Evolutionary conservation across 2,329 filamentous ascomycete species (phyloP).

Genomic region (Ophiostoma sp.): DNA sequence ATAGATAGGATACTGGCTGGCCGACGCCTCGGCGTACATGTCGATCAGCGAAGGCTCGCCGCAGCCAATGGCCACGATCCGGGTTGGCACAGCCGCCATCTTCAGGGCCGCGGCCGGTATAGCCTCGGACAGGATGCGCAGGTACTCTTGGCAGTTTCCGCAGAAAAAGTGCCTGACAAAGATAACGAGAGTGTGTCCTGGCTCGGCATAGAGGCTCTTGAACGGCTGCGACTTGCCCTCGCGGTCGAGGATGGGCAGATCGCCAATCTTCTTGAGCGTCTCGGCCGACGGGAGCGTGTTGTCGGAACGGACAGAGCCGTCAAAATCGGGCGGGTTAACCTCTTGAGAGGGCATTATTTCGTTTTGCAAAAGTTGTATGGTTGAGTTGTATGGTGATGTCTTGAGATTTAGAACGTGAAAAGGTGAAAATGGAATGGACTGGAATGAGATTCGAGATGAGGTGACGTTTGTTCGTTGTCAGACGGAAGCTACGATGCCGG

Average conservation of each 20-base stretch:
- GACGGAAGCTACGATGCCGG: neutral
- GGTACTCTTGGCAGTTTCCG: constrained; percentile 71
- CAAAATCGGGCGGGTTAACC: constrained; percentile 44
- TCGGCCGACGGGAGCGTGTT: constrained; percentile 50
- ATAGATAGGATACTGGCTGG: constrained; percentile 69
- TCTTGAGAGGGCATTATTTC: constrained; percentile 18
- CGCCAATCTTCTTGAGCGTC: constrained; percentile 48
- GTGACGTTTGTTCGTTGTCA: neutral
- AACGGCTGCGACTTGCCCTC: constrained; percentile 57
- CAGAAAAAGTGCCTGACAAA: constrained; percentile 80
- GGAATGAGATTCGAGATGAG: neutral
- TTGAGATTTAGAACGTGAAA: neutral
- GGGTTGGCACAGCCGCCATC: constrained; percentile 51
- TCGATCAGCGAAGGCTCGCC: constrained; percentile 63
- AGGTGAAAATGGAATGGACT: neutral
- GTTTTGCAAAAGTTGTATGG: neutral
- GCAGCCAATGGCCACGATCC: constrained; percentile 66
- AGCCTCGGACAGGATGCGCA: constrained; percentile 55
- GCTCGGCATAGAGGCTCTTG: constrained; percentile 54
- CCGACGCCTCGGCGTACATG: constrained; percentile 57
- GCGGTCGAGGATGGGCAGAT: constrained; percentile 56
- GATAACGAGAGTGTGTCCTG: constrained; percentile 59
- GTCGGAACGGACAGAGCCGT: constrained; percentile 51
- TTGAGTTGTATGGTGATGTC: neutral
- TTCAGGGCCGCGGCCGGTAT: constrained; percentile 50